phyloP scores from a whole-genome alignment of 495 filamentous ascomycete genomes.

The Penicillium tannophilum region DNA sequence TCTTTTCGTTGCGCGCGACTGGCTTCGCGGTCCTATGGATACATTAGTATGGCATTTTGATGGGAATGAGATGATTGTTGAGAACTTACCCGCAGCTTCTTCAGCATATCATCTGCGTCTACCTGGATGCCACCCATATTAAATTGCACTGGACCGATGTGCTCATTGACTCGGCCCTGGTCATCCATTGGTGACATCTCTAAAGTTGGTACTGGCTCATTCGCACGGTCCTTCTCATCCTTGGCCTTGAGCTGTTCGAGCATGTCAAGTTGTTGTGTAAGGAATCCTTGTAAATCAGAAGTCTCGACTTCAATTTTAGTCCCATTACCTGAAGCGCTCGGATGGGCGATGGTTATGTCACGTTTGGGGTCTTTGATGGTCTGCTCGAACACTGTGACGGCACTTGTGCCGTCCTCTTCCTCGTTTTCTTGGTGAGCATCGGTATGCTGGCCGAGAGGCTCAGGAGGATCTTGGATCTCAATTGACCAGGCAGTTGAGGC shows the following conservation, averaged over 20 bases:
- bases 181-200: constrained; percentile 51
- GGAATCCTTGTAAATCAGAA: constrained; percentile 78
- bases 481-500: constrained; percentile 82
- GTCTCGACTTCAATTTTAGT: constrained; percentile 65
- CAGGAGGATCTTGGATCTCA: constrained; percentile 66
- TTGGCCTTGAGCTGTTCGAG: constrained; percentile 68
- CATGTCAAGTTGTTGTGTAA: constrained; percentile 68
- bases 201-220: constrained; percentile 41
- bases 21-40: constrained; percentile 56
- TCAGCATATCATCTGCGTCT: constrained; percentile 92
- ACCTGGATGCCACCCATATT: constrained; percentile 98
- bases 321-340: constrained; percentile 46
- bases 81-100: constrained; percentile 73
- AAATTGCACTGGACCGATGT: constrained; percentile 94
- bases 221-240: constrained; percentile 59
- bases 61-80: background rate
- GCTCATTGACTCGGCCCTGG: constrained; percentile 72
- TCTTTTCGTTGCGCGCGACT: constrained; percentile 53
- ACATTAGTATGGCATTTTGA: constrained; percentile 18
- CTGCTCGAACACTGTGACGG: constrained; percentile 76
- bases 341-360: constrained; percentile 53
- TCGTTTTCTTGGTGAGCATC: constrained; percentile 23
- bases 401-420: constrained; percentile 51
- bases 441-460: constrained; percentile 31
- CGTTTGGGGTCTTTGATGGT: constrained; percentile 72